Evolutionary conservation across 2,329 filamentous ascomycete species (phyloP).

Genomic region (Phyllosticta citriasiana): DNA sequence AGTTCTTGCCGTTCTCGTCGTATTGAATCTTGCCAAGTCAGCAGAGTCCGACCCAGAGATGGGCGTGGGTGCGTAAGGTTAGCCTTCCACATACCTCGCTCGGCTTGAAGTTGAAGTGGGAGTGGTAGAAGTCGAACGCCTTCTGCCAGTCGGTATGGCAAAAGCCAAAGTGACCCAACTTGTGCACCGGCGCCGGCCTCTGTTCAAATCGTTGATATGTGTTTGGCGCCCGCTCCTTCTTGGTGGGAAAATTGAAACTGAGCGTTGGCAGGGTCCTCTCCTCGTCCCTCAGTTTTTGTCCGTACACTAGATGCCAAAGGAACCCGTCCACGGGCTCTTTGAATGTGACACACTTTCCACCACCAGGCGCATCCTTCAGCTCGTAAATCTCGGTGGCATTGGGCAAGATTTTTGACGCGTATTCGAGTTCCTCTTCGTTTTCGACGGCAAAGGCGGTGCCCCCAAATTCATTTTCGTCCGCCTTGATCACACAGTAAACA

Average conservation of each 20-base stretch:
- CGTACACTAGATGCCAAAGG: conserved; percentile 45
- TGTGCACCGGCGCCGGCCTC: conserved; percentile 9
- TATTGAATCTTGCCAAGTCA: not conserved
- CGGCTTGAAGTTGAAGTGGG: conserved; percentile 38
- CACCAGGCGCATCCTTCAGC: conserved; percentile 39
- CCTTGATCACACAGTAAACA: conserved; percentile 39
- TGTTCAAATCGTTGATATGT: conserved; percentile 35
- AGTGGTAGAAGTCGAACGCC: conserved; percentile 35
- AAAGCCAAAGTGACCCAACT: conserved; percentile 39
- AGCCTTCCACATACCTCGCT: conserved; percentile 27
- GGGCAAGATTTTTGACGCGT: conserved; percentile 38
- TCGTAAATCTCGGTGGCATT: conserved; percentile 39
- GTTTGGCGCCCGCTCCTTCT: conserved; percentile 37
- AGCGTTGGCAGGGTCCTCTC: conserved; percentile 32
- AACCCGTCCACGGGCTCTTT: conserved; percentile 36
- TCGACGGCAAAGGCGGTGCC: conserved; percentile 47
- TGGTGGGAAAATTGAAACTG: conserved; percentile 40
- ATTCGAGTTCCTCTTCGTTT: conserved; percentile 41
- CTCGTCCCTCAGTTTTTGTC: conserved; percentile 35
- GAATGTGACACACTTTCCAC: conserved; percentile 36
- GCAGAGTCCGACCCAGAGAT: no score
- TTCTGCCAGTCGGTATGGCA: conserved; percentile 28
- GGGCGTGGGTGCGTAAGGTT: not conserved
- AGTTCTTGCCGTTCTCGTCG: conserved; percentile 21
- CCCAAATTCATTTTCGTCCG: conserved; percentile 37